phyloP scores from a whole-genome alignment of 257 asterid genomes.

The Solanum habrochaites region DNA sequence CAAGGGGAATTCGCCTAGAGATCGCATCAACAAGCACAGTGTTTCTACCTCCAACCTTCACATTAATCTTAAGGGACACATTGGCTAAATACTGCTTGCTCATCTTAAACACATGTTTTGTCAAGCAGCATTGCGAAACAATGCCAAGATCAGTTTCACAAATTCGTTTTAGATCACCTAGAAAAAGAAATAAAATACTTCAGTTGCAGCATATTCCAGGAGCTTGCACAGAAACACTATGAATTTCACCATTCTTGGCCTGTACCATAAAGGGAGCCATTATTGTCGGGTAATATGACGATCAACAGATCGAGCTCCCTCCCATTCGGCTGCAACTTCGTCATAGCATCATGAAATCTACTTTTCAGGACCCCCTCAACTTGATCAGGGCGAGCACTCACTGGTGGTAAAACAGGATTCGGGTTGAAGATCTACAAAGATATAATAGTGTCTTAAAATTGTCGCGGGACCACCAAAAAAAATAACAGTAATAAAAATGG shows the following conservation, averaged over 20 bases:
- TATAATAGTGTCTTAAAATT: background rate
- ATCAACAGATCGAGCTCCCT: conserved; percentile 88
- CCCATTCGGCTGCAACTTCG: conserved; percentile 37
- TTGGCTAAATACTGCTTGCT: conserved; percentile 91
- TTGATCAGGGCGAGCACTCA: conserved; percentile 66
- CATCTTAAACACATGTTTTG: conserved; percentile 68
- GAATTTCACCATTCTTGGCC: background rate
- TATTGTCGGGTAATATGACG: conserved; percentile 85
- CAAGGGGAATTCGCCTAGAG: conserved; percentile 81
- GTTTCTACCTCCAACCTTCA: conserved; percentile 94
- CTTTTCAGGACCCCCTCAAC: conserved; percentile 76
- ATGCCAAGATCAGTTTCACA: conserved; percentile 95
- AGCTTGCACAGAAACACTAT: background rate
- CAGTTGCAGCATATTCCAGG: background rate
- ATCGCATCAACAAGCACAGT: conserved; percentile 87
- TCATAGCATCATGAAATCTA: conserved; percentile 60
- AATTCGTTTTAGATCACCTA: conserved; percentile 84
- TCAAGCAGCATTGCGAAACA: conserved; percentile 92
- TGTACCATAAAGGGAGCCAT: conserved; percentile 92
- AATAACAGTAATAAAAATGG: background rate
- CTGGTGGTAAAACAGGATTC: conserved; percentile 65
- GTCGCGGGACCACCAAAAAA: background rate
- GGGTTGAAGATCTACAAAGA: conserved; percentile 56
- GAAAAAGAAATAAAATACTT: background rate
- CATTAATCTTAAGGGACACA: conserved; percentile 81